Evolutionary conservation across 148 eudicot species (phyloP), one percentile per base, ranked within the genome.

Genomic region (Spergularia bocconei): DNA sequence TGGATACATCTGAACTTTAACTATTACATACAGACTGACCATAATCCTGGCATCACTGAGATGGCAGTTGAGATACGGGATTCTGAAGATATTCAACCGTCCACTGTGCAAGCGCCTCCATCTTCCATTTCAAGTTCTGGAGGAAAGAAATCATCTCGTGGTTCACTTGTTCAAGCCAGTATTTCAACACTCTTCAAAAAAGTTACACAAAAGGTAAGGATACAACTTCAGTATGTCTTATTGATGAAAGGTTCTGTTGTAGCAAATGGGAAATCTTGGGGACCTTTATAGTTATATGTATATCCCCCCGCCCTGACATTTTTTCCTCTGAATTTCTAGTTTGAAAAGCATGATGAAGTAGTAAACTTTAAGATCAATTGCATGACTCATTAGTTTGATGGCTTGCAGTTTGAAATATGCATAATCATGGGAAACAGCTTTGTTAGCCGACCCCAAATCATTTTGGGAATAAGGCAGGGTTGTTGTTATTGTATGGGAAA

Each of bases 141-240:
- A 78, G 56, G 78, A 61, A 86, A 66, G 63, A 70, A 33, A 38
- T 56, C 79, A 29, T 57, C 79, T 71, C 85, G 71, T 63, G 76
- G 81, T 64, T 74, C 88, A 81, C 89, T 93, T 77, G 91, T 89
- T 80, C 96, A 93, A 79, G 67, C 93, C 65, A 89, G 91, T 53
- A 82, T 93, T 80, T 85, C 98, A 61, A 80, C 93, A 67, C 79
- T 93, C 74, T 91, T 93, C 83, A 89, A 93, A 83, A 93, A 88
- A 80, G 91, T 69, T 38, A 91, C 84, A 81, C 85, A 83, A 71
- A 88, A 91, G 88, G 98, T 81, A 72, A 82, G 82, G 55, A 56
- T 36, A 16, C 17, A 13, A 55, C 60, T 72, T 52, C 73, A 67
- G 5, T 44, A 44, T 6, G 48, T 72, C 47, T 48, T 63, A 25